Evolutionary conservation across 2,329 filamentous ascomycete species (phyloP).

Genomic region (Coniosporium tulheliwenetii): DNA sequence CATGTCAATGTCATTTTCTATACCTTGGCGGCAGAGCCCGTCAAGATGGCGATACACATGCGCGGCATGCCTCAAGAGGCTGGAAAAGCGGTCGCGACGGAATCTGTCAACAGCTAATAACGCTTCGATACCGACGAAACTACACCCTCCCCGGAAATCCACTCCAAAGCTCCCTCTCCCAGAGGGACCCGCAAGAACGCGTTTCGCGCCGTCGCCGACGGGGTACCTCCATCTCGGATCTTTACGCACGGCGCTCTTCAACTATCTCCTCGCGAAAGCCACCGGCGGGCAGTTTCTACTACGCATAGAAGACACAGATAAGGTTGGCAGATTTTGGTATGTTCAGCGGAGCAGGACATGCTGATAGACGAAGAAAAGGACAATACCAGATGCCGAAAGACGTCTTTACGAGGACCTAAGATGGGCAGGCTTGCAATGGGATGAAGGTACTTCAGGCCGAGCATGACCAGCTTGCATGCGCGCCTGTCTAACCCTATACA

Average conservation of each 20-base stretch:
- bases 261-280: slow-evolving; percentile 75
- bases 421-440: slow-evolving; percentile 87
- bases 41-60: too few relatives aligned
- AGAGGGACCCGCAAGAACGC: slow-evolving; percentile 50
- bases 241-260: slow-evolving; percentile 84
- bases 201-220: slow-evolving; percentile 92
- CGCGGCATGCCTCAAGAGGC: not conserved
- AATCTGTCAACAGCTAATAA: not conserved
- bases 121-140: too few relatives aligned
- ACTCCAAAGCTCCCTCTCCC: slow-evolving; percentile 24
- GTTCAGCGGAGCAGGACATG: slow-evolving; percentile 5
- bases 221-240: slow-evolving; percentile 88
- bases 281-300: slow-evolving; percentile 84
- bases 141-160: slow-evolving; percentile 2
- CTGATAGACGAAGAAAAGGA: slow-evolving; percentile 49
- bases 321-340: slow-evolving; percentile 32
- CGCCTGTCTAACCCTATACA: not conserved
- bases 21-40: too few relatives aligned
- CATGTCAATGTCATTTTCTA: too few relatives aligned
- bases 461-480: not conserved
- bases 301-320: slow-evolving; percentile 89
- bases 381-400: slow-evolving; percentile 64
- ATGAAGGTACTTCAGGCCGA: slow-evolving; percentile 49
- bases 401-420: slow-evolving; percentile 62
- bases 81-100: slow-evolving; percentile 1